Percentiles rank a stretch among this genome's conserved stretches.
phyloP scores from a whole-genome alignment of 1,284 basidiomycete genomes.

The Wolfiporia cocos region DNA sequence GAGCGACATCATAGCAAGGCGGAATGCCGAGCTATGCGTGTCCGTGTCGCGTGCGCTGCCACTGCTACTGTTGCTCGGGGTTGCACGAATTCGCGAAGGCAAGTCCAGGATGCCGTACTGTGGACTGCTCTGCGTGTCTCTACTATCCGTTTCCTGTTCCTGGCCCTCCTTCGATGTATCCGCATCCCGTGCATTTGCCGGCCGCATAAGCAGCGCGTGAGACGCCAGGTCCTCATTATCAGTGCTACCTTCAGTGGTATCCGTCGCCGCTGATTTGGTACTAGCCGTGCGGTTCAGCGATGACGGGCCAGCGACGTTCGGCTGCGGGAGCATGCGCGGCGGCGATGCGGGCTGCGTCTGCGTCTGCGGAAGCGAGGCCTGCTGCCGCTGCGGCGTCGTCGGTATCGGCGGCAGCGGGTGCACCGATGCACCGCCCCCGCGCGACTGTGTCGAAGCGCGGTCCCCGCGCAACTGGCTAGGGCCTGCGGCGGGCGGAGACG shows the following conservation, averaged over 20 bases:
- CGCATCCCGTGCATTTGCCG: slow-evolving; percentile 19
- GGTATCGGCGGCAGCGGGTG: not conserved
- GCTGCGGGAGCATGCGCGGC: slow-evolving; percentile 2
- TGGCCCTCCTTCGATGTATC: slow-evolving; percentile 22
- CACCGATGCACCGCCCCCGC: not conserved
- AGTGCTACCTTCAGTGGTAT: slow-evolving; percentile 10
- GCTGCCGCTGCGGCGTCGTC: no score
- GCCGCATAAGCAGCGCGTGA: slow-evolving; percentile 17
- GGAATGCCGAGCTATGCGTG: not conserved
- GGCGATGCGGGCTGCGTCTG: not conserved
- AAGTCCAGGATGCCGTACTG: slow-evolving; percentile 24
- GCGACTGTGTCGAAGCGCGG: slow-evolving; percentile 11
- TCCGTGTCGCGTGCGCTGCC: not conserved
- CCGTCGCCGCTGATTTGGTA: not conserved
- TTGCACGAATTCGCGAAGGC: slow-evolving; percentile 14
- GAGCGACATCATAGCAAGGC: no score
- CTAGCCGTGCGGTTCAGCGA: not conserved
- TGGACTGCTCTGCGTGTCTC: not conserved
- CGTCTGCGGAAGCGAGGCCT: not conserved
- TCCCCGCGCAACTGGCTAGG: not conserved
- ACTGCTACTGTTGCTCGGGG: not conserved
- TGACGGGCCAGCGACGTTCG: not conserved
- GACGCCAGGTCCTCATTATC: slow-evolving; percentile 24
- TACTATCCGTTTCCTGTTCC: slow-evolving; percentile 10
- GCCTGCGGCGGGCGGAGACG: not conserved